phyloP scores from a whole-genome alignment of 2,329 filamentous ascomycete species.

The Pseudodiploospora longispora region DNA sequence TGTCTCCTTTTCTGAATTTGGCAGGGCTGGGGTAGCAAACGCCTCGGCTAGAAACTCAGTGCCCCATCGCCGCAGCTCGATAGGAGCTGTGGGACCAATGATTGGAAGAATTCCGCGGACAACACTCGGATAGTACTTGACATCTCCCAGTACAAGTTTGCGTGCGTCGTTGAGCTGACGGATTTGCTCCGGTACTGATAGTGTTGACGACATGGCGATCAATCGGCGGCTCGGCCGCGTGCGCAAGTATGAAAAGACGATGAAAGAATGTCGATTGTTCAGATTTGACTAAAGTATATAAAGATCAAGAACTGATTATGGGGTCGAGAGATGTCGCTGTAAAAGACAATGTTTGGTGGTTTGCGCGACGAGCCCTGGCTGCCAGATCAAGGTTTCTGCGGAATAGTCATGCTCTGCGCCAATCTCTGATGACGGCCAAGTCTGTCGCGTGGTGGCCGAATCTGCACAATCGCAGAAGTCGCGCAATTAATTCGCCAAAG shows the following conservation, averaged over 20 bases:
- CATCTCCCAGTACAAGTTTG: slow-evolving; percentile 78
- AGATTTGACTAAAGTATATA: not conserved
- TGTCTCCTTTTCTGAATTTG: slow-evolving; percentile 70
- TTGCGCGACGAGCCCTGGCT: slow-evolving; percentile 24
- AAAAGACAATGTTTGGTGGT: slow-evolving; percentile 12
- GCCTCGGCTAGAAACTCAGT: slow-evolving; percentile 93
- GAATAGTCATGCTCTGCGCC: slow-evolving; percentile 20
- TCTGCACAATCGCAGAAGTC: slow-evolving; percentile 2
- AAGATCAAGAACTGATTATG: slow-evolving; percentile 2
- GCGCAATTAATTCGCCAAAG: not conserved
- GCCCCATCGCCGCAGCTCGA: slow-evolving; percentile 91
- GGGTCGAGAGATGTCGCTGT: slow-evolving; percentile 4
- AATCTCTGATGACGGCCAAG: slow-evolving; percentile 10
- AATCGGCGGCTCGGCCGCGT: not conserved
- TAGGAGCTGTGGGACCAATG: slow-evolving; percentile 62
- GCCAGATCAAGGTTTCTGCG: slow-evolving; percentile 13
- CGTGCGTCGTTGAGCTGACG: slow-evolving; percentile 84
- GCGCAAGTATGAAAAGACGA: not conserved
- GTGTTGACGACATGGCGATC: slow-evolving; percentile 44
- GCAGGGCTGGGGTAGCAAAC: slow-evolving; percentile 83
- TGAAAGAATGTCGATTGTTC: not conserved
- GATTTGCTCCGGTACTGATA: slow-evolving; percentile 66
- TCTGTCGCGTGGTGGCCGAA: not conserved
- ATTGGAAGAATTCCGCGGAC: slow-evolving; percentile 90
- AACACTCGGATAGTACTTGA: slow-evolving; percentile 84